Conservation (phyloP, 2,329 filamentous ascomycete species). For the Thielaviopsis musarum region DNA sequence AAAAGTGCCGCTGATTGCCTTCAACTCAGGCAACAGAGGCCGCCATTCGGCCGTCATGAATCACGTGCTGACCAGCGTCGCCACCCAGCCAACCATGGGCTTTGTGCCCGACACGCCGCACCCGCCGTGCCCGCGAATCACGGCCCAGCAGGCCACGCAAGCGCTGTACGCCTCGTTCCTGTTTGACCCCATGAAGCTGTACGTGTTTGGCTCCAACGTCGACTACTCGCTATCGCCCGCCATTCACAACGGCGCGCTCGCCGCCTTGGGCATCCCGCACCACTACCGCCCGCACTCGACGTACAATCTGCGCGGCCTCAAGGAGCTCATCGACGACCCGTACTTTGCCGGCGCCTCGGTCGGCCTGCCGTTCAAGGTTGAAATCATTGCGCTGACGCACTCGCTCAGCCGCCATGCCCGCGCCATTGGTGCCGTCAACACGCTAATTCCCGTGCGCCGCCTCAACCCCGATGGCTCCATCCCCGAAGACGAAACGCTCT, state of each 20-base stretch:
- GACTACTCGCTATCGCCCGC: conserved; percentile 58
- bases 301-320: conserved; percentile 43
- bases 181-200: conserved; percentile 52
- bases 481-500: conserved; percentile 23
- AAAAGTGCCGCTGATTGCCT: conserved; percentile 40
- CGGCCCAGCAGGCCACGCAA: conserved; percentile 44
- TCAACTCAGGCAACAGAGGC: conserved; percentile 47
- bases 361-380: conserved; percentile 58
- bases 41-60: conserved; percentile 52
- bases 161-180: conserved; percentile 51
- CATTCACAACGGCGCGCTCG: conserved; percentile 59
- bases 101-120: conserved; percentile 17
- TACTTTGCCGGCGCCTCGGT: conserved; percentile 58
- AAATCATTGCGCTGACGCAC: conserved; percentile 50
- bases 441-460: conserved; percentile 52
- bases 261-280: conserved; percentile 52
- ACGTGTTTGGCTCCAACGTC: conserved; percentile 57
- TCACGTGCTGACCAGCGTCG: conserved; percentile 27
- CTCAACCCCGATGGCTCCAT: conserved; percentile 39
- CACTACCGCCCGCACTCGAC: conserved; percentile 48
- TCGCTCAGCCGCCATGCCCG: conserved; percentile 55
- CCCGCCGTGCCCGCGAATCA: conserved; percentile 24
- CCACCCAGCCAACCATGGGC: conserved; percentile 14
- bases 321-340: conserved; percentile 44
- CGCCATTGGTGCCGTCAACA: conserved; percentile 63